Evolutionary conservation across 176 grass and related monocot species (phyloP).

Genomic region (Carex parvula): DNA sequence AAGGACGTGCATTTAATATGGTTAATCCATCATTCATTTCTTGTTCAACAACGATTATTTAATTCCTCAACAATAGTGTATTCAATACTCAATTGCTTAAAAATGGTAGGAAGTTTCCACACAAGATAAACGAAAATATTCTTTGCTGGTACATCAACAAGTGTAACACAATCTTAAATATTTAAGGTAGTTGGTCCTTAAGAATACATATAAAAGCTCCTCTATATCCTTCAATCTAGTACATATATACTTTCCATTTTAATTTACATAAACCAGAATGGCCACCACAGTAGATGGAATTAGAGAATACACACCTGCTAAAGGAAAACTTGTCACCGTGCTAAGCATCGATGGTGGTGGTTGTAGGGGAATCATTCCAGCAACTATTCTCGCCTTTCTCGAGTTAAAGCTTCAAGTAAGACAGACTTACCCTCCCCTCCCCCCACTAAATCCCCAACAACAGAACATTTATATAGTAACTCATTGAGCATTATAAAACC

Average conservation of each 20-base stretch:
- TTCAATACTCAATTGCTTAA: too few species aligned
- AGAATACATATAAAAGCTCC: too few species aligned
- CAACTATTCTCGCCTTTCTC: constrained; percentile 47
- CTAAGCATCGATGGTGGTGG: constrained; percentile 81
- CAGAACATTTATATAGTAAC: not conserved
- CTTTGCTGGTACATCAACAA: not conserved
- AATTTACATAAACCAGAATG: not conserved
- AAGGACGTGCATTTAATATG: not conserved
- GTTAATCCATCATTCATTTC: not conserved
- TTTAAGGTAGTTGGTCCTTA: too few species aligned
- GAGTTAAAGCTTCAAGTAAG: constrained; percentile 61
- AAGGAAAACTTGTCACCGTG: constrained; percentile 46
- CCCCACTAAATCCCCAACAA: not conserved
- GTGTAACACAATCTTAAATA: not conserved
- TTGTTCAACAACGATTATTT: not conserved
- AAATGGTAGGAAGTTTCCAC: too few species aligned
- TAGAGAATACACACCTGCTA: constrained; percentile 10
- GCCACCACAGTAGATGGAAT: not conserved
- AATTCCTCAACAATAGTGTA: too few species aligned
- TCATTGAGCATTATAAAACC: not conserved
- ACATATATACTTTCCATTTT: not conserved
- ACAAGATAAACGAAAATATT: too few species aligned
- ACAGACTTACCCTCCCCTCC: not conserved
- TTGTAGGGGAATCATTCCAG: constrained; percentile 65
- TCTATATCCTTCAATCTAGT: too few species aligned